Base-by-base conservation (phyloP, 2,329 filamentous ascomycete genomes). In the Leptographium procerum region DNA sequence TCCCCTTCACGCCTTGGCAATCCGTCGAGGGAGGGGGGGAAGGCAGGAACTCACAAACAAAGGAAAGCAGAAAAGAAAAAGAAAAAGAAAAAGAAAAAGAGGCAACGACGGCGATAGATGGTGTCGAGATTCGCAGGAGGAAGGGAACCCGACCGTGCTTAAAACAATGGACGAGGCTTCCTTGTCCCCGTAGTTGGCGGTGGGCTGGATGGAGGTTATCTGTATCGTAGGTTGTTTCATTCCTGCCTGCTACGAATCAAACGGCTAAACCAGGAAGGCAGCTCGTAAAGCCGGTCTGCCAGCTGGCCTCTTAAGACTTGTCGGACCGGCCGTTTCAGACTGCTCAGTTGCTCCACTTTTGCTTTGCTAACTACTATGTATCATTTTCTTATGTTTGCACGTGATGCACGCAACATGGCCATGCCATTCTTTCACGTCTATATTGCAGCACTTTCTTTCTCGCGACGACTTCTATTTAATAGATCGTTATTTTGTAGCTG, bases 11-110 rank as follows among this genome's bases (percentile, higher is more conserved):
- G 40, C 19, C 19, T 5, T 16, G 19, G 40, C 40, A 43, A 43
- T 43, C 40, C n/a, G 19, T 43, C 40, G 40, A n/a, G 16, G 29
- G 33, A 14, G 33, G 33, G 9, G 28, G 33, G 16, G 29, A 52
- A 14, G 33, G 33, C 7, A 43, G 33, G 16, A 26, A 50, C 47
- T 24, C 22, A 53, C n/a, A 53, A 22, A 36, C 31, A 28, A 19
- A 55, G 53, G 36, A 40, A 31, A 45, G 22, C 6, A 36, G 14
- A 36, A 24, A 24, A 50, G 54, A 60, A 57, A 57, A 57, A 59
- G n/a, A n/a, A n/a, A 61, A 56, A 43, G 61, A 63, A 62, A 58
- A 40, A 63, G 59, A 58, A 57, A 33, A 47, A 16, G n/a, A 26
- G 28, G 40, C 19, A 24, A 40, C 14, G n/a, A 40, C 31, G 3